A percentile compares a stretch with the other conserved stretches of the same genome.
phyloP scores from a whole-genome alignment of 805 yeast genomes.

The Lipomyces yamadae region DNA sequence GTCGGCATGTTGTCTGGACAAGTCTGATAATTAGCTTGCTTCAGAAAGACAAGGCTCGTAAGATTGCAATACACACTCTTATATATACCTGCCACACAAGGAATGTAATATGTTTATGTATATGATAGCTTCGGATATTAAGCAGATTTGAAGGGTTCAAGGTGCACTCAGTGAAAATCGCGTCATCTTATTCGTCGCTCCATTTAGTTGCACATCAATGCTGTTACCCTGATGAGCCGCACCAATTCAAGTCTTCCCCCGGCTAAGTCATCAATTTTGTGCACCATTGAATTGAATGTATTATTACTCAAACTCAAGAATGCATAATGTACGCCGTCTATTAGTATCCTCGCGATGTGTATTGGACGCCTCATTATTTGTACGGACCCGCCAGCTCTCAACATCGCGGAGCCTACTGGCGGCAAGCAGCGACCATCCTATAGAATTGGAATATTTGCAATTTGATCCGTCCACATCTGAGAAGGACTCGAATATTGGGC shows the following conservation, averaged over 20 bases:
- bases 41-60: neutral
- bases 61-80: neutral
- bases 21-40: neutral
- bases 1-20: slow-evolving; percentile 54
- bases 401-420: neutral
- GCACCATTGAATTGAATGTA: too few relatives aligned
- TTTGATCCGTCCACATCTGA: slow-evolving; percentile 42
- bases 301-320: neutral
- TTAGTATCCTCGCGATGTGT: neutral
- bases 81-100: slow-evolving; percentile 1
- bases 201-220: too few relatives aligned
- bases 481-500: slow-evolving; percentile 45
- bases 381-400: neutral
- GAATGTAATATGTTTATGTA: neutral
- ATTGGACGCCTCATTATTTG: neutral
- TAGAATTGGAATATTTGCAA: slow-evolving; percentile 51
- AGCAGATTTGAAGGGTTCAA: slow-evolving; percentile 2
- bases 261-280: too few relatives aligned
- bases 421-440: neutral
- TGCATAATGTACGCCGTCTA: neutral
- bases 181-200: neutral
- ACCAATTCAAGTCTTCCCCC: neutral
- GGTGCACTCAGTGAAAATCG: slow-evolving; percentile 2
- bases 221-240: slow-evolving; percentile 1
- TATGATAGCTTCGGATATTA: slow-evolving; percentile 3